These are phyloP conservation scores for Neonectria punicea DNA, from an alignment of 2,329 filamentous ascomycete species.

Conservation along the genomic window DNA sequence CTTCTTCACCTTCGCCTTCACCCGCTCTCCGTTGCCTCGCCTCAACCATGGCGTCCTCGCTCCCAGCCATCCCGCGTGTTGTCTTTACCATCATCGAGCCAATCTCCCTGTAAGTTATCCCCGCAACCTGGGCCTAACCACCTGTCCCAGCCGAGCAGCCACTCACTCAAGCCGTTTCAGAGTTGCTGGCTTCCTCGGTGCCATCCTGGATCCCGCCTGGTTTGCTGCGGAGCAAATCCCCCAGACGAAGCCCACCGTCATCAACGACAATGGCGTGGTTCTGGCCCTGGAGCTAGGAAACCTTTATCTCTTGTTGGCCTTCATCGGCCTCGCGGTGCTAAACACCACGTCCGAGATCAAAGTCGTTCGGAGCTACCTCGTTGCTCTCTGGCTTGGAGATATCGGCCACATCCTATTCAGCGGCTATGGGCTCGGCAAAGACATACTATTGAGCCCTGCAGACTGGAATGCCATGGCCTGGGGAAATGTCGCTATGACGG, in stretches of 20 bases:
- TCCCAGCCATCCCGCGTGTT: slow-evolving; percentile 72
- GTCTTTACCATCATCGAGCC: slow-evolving; percentile 77
- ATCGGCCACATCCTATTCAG: slow-evolving; percentile 74
- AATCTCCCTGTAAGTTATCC: slow-evolving; percentile 67
- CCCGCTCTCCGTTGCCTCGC: background rate
- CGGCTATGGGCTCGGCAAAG: slow-evolving; percentile 66
- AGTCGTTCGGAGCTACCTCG: slow-evolving; percentile 74
- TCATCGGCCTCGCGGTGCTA: slow-evolving; percentile 72
- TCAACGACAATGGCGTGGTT: slow-evolving; percentile 61
- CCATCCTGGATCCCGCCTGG: slow-evolving; percentile 66
- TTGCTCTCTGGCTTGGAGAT: slow-evolving; percentile 73
- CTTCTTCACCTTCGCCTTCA: background rate
- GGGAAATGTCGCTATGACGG: slow-evolving; percentile 77
- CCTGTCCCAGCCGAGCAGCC: slow-evolving; percentile 2
- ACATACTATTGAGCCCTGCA: slow-evolving; percentile 61
- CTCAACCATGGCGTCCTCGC: slow-evolving; percentile 66
- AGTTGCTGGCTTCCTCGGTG: slow-evolving; percentile 66
- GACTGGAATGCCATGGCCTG: slow-evolving; percentile 77
- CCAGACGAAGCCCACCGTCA: slow-evolving; percentile 45
- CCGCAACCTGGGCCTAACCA: slow-evolving; percentile 11
- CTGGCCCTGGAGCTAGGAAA: slow-evolving; percentile 77
- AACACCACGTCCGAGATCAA: slow-evolving; percentile 71
- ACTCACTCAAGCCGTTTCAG: slow-evolving; percentile 49
- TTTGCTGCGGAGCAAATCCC: slow-evolving; percentile 73
- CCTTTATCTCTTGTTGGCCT: slow-evolving; percentile 71